Conservation (phyloP, 306 rosid species). For the Lablab purpureus region DNA sequence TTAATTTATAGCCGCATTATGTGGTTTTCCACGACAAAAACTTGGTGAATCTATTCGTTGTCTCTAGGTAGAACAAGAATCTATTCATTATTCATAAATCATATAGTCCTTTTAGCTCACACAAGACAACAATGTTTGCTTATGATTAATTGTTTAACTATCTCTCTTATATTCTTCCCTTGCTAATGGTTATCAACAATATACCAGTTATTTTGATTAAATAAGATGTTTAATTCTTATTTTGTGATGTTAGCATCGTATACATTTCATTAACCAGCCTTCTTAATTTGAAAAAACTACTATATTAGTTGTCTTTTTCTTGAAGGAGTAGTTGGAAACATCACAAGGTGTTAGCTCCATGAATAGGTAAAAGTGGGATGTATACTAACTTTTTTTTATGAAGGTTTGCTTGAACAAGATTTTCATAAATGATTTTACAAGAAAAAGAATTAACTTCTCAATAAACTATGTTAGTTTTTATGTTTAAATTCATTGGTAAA, state of each 20-base stretch:
- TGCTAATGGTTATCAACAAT: constrained; percentile 3
- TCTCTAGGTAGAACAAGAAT: constrained; percentile 46
- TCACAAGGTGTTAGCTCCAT: not conserved
- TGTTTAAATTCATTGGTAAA: too few species aligned
- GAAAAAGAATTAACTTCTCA: too few species aligned
- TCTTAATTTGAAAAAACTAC: not conserved
- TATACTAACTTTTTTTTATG: too few species aligned
- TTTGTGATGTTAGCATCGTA: not conserved
- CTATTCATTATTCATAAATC: constrained; percentile 45
- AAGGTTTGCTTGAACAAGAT: too few species aligned
- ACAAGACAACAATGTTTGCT: constrained; percentile 45
- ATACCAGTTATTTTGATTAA: not conserved
- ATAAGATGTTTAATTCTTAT: not conserved
- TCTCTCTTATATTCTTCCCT: constrained; percentile 6
- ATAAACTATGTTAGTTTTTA: too few species aligned
- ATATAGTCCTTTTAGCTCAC: constrained; percentile 31
- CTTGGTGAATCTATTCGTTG: constrained; percentile 55
- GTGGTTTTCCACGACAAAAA: constrained; percentile 39
- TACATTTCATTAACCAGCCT: not conserved
- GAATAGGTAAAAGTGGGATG: not conserved
- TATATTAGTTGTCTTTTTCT: not conserved
- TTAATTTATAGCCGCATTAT: constrained; percentile 51
- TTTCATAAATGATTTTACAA: too few species aligned
- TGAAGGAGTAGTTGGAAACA: not conserved
- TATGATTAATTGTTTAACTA: constrained; percentile 23